Conservation (phyloP, 345 rosid species). For the Nephelium lappaceum region DNA sequence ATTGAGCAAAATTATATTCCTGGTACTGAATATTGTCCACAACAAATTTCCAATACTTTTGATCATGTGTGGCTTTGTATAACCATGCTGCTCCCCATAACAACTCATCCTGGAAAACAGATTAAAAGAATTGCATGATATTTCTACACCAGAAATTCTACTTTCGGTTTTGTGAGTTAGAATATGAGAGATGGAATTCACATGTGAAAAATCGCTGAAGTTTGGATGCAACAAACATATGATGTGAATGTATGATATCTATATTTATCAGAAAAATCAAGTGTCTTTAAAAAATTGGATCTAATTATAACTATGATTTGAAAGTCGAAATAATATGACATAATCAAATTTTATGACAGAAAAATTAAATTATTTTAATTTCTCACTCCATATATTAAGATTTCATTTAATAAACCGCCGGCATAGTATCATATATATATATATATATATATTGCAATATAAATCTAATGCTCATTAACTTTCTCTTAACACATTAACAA, state of each 20-base stretch:
- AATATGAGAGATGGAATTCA: too few species aligned
- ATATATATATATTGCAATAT: too few species aligned
- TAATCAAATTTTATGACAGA: background rate
- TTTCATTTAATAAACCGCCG: too few species aligned
- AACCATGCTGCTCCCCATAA: conserved; percentile 93
- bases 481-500: background rate
- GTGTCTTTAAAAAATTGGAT: too few species aligned
- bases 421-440: too few species aligned
- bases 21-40: conserved; percentile 14
- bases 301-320: too few species aligned
- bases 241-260: background rate
- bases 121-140: background rate
- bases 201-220: too few species aligned
- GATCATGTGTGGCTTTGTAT: conserved; percentile 56
- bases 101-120: conserved; percentile 65
- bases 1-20: conserved; percentile 41
- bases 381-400: background rate
- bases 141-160: background rate
- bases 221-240: too few species aligned
- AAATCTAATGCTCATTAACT: background rate
- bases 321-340: too few species aligned
- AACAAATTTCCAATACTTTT: conserved; percentile 43
- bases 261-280: too few species aligned
- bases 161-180: background rate
- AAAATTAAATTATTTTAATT: too few species aligned